phyloP scores from a whole-genome alignment of 352 stramenopile genomes.

The Phytophthora quininea region DNA sequence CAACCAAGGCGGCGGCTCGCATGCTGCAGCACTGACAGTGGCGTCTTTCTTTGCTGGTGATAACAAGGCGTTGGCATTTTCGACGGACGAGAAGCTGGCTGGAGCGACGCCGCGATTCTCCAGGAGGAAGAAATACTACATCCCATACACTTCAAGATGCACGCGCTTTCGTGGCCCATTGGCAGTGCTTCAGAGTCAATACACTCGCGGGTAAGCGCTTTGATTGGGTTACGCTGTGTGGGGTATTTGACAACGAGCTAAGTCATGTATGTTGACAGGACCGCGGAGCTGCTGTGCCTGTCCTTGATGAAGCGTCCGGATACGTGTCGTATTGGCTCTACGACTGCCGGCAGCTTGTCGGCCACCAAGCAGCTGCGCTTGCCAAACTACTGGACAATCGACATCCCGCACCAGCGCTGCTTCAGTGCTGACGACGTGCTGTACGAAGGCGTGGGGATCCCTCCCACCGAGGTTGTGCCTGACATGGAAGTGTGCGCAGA shows the following conservation, averaged over 20 bases:
- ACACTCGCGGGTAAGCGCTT: constrained; percentile 70
- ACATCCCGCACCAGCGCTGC: constrained; percentile 78
- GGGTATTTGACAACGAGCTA: neutral
- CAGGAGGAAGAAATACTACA: constrained; percentile 63
- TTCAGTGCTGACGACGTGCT: constrained; percentile 67
- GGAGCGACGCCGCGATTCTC: constrained; percentile 49
- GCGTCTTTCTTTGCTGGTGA: constrained; percentile 76
- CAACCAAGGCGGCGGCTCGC: constrained; percentile 74
- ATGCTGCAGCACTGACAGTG: constrained; percentile 63
- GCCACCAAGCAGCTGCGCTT: constrained; percentile 68
- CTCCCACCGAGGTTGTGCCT: constrained; percentile 49
- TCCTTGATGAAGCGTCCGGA: constrained; percentile 67
- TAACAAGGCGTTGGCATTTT: constrained; percentile 55
- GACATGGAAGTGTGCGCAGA: constrained; percentile 28
- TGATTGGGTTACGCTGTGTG: neutral
- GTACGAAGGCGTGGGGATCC: constrained; percentile 70
- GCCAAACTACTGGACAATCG: constrained; percentile 84
- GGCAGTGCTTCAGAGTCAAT: constrained; percentile 75
- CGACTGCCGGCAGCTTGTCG: constrained; percentile 68
- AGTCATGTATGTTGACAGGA: constrained; percentile 32
- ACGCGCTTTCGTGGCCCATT: constrained; percentile 69
- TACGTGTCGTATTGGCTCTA: constrained; percentile 64
- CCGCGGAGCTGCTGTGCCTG: constrained; percentile 71
- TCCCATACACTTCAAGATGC: constrained; percentile 61
- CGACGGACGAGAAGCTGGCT: constrained; percentile 72